These are phyloP conservation scores for Dictyophora rubrovolvata DNA, from an alignment of 768 basidiomycete species.

Conservation along the genomic window DNA sequence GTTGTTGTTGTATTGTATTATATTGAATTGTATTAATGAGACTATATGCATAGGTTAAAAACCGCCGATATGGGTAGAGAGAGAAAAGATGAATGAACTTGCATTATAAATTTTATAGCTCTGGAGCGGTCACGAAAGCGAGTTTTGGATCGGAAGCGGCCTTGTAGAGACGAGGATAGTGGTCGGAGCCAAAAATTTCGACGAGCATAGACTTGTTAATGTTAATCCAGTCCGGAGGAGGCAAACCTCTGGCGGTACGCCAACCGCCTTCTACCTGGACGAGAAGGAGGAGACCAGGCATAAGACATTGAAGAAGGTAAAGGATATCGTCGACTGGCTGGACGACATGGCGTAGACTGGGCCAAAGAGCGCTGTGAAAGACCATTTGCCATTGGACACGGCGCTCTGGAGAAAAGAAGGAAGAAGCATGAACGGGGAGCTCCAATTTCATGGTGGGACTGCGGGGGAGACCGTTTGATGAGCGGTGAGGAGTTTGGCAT, in stretches of 20 bases:
- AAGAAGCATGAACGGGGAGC: conserved; percentile 68
- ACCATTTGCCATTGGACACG: conserved; percentile 87
- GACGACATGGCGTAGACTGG: conserved; percentile 56
- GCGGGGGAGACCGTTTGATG: conserved; percentile 63
- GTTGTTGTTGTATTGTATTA: background rate
- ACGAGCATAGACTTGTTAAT: conserved; percentile 56
- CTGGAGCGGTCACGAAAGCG: conserved; percentile 33
- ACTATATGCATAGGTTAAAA: background rate
- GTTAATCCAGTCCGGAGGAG: conserved; percentile 68
- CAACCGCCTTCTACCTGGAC: conserved; percentile 54
- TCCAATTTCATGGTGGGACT: conserved; percentile 64
- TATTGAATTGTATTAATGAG: background rate
- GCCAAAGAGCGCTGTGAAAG: conserved; percentile 72
- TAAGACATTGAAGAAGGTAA: conserved; percentile 58
- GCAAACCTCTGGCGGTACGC: conserved; percentile 68
- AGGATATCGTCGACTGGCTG: conserved; percentile 63
- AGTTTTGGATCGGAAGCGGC: conserved; percentile 63
- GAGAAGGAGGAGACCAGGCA: conserved; percentile 59
- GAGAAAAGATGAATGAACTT: background rate
- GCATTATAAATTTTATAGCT: background rate
- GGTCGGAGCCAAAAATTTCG: conserved; percentile 64
- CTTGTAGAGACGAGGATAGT: conserved; percentile 61
- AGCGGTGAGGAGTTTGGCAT: conserved; percentile 68
- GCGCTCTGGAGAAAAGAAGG: conserved; percentile 78
- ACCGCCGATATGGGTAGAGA: background rate